Base-by-base conservation (phyloP, 1,284 basidiomycete species). In the Ustilago crameri region DNA sequence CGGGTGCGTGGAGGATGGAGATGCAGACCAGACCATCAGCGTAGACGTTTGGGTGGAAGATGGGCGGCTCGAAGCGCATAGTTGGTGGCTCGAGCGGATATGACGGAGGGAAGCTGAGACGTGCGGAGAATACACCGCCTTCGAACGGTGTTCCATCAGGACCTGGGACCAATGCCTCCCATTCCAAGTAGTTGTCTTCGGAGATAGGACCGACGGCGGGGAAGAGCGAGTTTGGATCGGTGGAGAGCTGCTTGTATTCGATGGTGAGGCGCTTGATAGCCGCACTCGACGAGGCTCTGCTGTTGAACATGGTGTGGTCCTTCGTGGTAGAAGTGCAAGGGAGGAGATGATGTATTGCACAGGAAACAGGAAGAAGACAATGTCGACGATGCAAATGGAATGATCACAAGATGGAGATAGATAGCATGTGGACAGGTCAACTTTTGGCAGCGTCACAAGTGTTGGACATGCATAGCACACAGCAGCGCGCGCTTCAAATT, bases 91-190 rank as follows among this genome's bases (percentile, higher is more conserved):
- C 80, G n/a, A 82, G 72, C 17, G 81, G 81, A 58, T 83, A 83
- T 27, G 79, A 76, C 1, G 80, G 58, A 2, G 81, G 84, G 97
- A 99, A 58, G 88, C 45, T 91, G 72, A 99, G 87, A 81, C 90
- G 92, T 32, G 96, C 96, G 47, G 90, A 89, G 78, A 99, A 98
- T 26, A 99, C 89, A 55, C 96, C 96, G 50, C 95, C 96, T 87
- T 98, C 96, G 84, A 96, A 99, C 1, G 96, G 96, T 42, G 96
- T 98, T 73, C 94, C 96, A 81, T 95, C 93, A 14, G 95, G 96
- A 1, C 96, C 96, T 77, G 90, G 91, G 63, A 99, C 95, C 74
- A 98, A 87, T 17, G 95, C 95, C 85, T 98, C 96, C 96, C 96
- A 99, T 70, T 91, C 91, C 84, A 98, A 93, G 87, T 98, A 95